Evolutionary conservation across 768 basidiomycete genomes (phyloP).

Genomic region (Suillus decipiens): DNA sequence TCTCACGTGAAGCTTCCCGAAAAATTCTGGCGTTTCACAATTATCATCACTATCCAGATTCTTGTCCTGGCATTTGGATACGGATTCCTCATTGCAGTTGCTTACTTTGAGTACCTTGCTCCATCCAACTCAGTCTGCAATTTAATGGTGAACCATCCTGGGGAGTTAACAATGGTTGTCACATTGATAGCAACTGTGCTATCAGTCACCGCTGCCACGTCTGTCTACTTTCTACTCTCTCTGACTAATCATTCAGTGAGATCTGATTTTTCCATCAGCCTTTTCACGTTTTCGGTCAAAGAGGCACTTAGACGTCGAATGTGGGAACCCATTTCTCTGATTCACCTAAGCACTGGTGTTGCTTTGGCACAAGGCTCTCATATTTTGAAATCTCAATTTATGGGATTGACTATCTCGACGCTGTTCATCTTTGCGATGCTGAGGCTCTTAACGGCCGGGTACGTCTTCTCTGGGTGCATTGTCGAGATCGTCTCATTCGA

Average conservation of each 20-base stretch:
- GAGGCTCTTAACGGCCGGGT: slow-evolving; percentile 13
- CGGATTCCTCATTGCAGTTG: slow-evolving; percentile 12
- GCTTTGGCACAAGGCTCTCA: slow-evolving; percentile 8
- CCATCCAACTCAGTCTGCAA: neutral
- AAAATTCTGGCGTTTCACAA: neutral
- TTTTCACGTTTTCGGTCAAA: slow-evolving; percentile 11
- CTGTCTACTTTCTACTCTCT: neutral
- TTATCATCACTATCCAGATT: neutral
- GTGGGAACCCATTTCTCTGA: slow-evolving; percentile 12
- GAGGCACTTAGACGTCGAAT: slow-evolving; percentile 16
- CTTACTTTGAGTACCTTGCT: slow-evolving; percentile 3
- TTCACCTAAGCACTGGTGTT: slow-evolving; percentile 7
- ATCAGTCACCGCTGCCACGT: neutral
- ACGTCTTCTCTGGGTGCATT: neutral
- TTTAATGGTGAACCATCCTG: slow-evolving; percentile 1
- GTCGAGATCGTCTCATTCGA: neutral
- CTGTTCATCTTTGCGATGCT: slow-evolving; percentile 7
- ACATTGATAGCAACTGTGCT: slow-evolving; percentile 10
- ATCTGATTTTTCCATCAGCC: neutral
- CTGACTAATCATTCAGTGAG: neutral
- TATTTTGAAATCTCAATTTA: neutral
- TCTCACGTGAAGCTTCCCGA: too few relatives aligned
- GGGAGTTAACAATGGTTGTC: slow-evolving; percentile 7
- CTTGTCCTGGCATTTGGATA: slow-evolving; percentile 11
- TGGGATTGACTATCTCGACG: neutral